Percentiles rank a stretch among this genome's conserved stretches.
These are phyloP conservation scores for Stephanodiscus triporus DNA, from an alignment of 108 stramenopile genomes.

Conservation along the genomic window DNA sequence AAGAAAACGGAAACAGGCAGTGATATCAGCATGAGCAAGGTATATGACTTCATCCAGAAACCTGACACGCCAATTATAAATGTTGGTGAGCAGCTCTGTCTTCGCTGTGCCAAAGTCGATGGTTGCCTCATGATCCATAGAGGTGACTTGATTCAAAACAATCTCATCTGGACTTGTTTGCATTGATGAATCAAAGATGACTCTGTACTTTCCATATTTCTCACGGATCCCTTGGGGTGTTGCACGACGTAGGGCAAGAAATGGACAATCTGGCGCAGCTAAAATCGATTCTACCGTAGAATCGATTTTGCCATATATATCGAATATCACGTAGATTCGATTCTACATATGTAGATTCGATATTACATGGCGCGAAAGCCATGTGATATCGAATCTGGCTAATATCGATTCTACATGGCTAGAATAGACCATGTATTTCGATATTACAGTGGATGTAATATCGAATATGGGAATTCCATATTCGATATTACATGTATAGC, in stretches of 20 bases:
- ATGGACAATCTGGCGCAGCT: not conserved
- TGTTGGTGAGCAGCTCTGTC: not conserved
- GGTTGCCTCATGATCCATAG: not conserved
- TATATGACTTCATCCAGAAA: not conserved
- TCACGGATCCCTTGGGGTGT: conserved; percentile 8
- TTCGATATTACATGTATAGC: too few relatives aligned
- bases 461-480: too few relatives aligned
- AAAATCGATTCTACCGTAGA: too few relatives aligned
- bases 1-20: not conserved
- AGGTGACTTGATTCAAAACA: not conserved
- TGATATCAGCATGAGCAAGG: not conserved
- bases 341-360: too few relatives aligned
- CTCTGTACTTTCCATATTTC: not conserved
- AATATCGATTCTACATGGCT: too few relatives aligned
- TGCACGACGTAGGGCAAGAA: conserved; percentile 6
- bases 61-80: not conserved
- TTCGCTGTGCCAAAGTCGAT: not conserved
- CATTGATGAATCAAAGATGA: not conserved
- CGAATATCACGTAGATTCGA: too few relatives aligned
- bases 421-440: too few relatives aligned
- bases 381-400: too few relatives aligned
- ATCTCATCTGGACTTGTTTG: not conserved
- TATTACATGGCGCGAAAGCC: too few relatives aligned
- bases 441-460: too few relatives aligned
- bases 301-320: too few relatives aligned